Base-by-base conservation (phyloP, 2,329 filamentous ascomycete species). In the Sclerotiophoma versabilis region DNA sequence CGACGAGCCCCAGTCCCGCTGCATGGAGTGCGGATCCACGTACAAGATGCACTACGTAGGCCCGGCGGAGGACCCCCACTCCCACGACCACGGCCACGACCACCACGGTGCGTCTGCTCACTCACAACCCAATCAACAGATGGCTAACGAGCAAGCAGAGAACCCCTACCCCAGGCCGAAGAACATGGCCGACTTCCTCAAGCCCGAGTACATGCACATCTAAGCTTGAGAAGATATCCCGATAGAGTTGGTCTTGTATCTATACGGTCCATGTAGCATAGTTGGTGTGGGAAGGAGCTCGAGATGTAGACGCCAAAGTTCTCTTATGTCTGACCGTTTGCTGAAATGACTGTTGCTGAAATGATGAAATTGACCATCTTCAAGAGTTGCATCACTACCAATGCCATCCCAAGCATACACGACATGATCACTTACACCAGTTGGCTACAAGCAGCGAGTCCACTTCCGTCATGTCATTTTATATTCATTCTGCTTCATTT, bases 11-110 rank as follows among this genome's bases (percentile, higher is more conserved):
- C 79, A 96, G 69, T 91, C 96, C 83, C 92, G 95, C 78, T 99
- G 95, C 87, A 87, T 87, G 74, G 95, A 99, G 84, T 99, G 95
- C 81, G 95, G 95, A 68, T 91, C 87, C 77, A 91, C 95, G 67
- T 93, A 96, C 84, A 96, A 96, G 88, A 95, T 98, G 91, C 89
- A 97, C 76, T 99, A 96, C 79, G 81, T 96, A 65, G 95, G 95
- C 59, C 87, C 92, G 45, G 77, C 87, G 75, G 90, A 95, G 64
- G 88, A 93, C 76, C 79, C 82, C 71, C 85, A 91, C 76, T 73
- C 73, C 56, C 81, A 85, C 70, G 86, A 85, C 74, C 83, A 86
- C 70, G 66, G 71, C 62, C 70, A 75, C 63, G 69, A 66, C 54
- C 63, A 69, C 63, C 59, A 60, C 58, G 61, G 62, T 68, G 60